These are phyloP conservation scores for Verticillium albo-atrum DNA, from an alignment of 2,329 filamentous ascomycete genomes.

Conservation along the genomic window DNA sequence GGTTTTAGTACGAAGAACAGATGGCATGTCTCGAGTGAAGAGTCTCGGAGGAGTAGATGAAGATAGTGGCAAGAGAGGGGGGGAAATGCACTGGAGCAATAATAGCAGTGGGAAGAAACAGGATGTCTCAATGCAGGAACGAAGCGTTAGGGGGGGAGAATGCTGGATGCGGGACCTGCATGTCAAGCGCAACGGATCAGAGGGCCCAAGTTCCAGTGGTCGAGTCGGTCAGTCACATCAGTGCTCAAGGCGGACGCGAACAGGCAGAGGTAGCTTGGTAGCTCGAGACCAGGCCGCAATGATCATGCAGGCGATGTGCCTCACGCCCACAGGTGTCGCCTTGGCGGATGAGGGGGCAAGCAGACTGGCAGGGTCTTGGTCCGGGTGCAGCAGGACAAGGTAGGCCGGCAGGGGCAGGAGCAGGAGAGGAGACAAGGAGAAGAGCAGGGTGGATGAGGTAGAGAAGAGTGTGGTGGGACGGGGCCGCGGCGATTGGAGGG, in stretches of 20 bases:
- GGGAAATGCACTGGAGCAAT: constrained; percentile 1
- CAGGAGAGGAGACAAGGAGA: constrained; percentile 3
- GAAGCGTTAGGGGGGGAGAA: constrained; percentile 9
- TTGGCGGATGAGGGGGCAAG: not conserved
- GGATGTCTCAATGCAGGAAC: constrained; percentile 36
- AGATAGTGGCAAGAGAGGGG: not conserved
- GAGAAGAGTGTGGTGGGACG: constrained; percentile 5
- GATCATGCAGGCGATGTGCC: not conserved
- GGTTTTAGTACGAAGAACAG: constrained; percentile 7
- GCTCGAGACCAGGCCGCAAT: not conserved
- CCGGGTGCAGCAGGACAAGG: not conserved
- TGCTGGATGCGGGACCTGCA: not conserved
- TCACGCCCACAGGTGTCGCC: not conserved
- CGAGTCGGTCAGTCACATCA: constrained; percentile 5
- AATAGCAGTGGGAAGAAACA: constrained; percentile 14
- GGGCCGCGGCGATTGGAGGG: not conserved
- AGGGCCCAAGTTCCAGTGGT: not conserved
- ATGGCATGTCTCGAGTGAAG: not conserved
- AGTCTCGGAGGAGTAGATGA: not conserved
- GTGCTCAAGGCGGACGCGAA: not conserved
- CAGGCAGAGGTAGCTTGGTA: not conserved
- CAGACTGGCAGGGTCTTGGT: not conserved
- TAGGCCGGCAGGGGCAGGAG: not conserved
- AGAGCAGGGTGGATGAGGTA: constrained; percentile 18
- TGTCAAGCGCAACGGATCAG: not conserved